Conservation (phyloP, 192 early-diverging fungal species). For the Chytriomyces sp. region DNA sequence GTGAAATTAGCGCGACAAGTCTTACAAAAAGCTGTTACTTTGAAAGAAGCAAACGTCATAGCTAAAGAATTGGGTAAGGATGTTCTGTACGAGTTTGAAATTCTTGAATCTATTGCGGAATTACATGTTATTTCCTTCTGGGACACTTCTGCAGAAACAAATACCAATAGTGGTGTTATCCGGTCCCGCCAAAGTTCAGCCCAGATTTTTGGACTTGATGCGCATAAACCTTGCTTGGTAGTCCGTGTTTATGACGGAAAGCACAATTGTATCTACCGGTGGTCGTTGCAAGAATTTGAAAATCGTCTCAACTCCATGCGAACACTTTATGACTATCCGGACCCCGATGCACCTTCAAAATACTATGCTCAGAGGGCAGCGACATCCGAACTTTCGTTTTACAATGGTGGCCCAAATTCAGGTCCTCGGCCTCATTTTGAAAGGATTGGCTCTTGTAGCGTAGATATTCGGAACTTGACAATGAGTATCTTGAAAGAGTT, state of each 20-base stretch:
- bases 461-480: constrained; percentile 7
- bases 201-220: neutral
- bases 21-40: constrained; percentile 25
- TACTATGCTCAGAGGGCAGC: constrained; percentile 18
- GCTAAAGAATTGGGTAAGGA: constrained; percentile 80
- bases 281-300: constrained; percentile 18
- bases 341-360: constrained; percentile 16
- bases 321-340: constrained; percentile 16
- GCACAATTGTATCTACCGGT: constrained; percentile 23
- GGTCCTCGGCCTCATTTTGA: constrained; percentile 4
- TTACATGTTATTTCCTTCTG: constrained; percentile 39
- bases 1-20: constrained; percentile 38
- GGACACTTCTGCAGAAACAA: constrained; percentile 28
- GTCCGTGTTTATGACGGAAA: constrained; percentile 29
- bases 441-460: constrained; percentile 1
- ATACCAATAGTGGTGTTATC: too few species aligned
- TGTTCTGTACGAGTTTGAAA: constrained; percentile 81
- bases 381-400: constrained; percentile 24
- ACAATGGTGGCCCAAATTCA: neutral
- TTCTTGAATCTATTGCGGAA: constrained; percentile 31
- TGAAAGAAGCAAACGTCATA: constrained; percentile 93
- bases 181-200: constrained; percentile 19
- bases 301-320: constrained; percentile 12
- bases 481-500: constrained; percentile 25
- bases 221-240: constrained; percentile 2